Conservation (phyloP, 106 monocot genomes). For the Phalaenopsis aphrodite region DNA sequence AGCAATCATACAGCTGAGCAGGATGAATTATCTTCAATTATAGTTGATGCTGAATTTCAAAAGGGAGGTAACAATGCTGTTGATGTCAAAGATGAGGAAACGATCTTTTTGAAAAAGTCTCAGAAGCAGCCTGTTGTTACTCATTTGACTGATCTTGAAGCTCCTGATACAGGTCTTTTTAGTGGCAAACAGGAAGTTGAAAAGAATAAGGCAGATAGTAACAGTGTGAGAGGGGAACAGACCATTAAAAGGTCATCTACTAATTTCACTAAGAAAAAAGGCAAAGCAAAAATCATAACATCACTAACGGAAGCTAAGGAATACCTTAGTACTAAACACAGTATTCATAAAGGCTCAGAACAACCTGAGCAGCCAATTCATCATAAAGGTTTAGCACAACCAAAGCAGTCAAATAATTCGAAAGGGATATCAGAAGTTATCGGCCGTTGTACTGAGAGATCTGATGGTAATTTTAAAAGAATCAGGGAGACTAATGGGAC, state of each 20-base stretch:
- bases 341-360: constrained; percentile 6
- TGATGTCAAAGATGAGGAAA: constrained; percentile 2
- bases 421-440: neutral
- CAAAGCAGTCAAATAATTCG: neutral
- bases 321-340: constrained; percentile 37
- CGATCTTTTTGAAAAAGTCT: neutral
- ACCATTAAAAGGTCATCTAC: neutral
- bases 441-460: neutral
- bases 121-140: neutral
- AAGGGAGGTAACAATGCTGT: neutral
- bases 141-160: neutral
- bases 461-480: neutral
- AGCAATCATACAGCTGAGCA: constrained; percentile 9
- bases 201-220: neutral
- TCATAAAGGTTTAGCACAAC: constrained; percentile 1
- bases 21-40: constrained; percentile 6
- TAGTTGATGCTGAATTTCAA: neutral
- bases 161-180: neutral
- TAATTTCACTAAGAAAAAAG: constrained; percentile 3
- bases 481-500: neutral
- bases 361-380: neutral
- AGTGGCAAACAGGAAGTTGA: constrained; percentile 10
- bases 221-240: constrained; percentile 10
- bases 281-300: constrained; percentile 40
- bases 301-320: constrained; percentile 65